Conservation (phyloP, 2,329 filamentous ascomycete genomes). For the Dendryphion nanum region DNA sequence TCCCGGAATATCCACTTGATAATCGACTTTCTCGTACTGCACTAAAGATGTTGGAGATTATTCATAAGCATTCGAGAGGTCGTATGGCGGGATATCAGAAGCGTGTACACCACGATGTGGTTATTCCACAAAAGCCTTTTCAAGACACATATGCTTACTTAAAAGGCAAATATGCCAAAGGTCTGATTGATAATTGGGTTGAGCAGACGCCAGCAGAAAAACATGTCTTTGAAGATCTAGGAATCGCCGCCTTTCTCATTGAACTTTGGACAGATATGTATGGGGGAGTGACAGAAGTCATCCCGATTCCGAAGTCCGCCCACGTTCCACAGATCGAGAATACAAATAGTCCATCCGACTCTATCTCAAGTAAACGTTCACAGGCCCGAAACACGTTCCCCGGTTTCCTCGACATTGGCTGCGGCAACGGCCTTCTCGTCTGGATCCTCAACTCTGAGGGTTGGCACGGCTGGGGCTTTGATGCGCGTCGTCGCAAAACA, state of each 20-base stretch:
- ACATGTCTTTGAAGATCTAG: conserved; percentile 92
- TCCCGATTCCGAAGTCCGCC: too few relatives aligned
- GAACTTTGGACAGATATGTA: conserved; percentile 92
- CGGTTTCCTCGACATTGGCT: conserved; percentile 94
- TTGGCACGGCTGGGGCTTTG: conserved; percentile 85
- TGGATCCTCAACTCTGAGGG: conserved; percentile 79
- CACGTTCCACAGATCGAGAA: too few relatives aligned
- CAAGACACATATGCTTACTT: conserved; percentile 81
- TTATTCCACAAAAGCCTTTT: conserved; percentile 73
- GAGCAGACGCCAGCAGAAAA: conserved; percentile 86
- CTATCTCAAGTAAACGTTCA: conserved; percentile 1
- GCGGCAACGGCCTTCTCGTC: conserved; percentile 89
- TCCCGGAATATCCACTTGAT: conserved; percentile 37
- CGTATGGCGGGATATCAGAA: conserved; percentile 69
- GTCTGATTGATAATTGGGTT: conserved; percentile 72
- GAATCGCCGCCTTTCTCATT: conserved; percentile 87
- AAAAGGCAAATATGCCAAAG: conserved; percentile 74
- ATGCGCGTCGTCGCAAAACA: conserved; percentile 80
- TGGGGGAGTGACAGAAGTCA: conserved; percentile 12
- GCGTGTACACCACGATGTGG: conserved; percentile 76
- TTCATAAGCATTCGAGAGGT: conserved; percentile 73
- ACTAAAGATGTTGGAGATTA: conserved; percentile 63
- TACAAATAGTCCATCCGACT: background rate
- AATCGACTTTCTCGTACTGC: conserved; percentile 65
- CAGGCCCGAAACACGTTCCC: conserved; percentile 56